Percentiles rank a stretch among this genome's conserved stretches.
Evolutionary conservation across 1,284 basidiomycete species (phyloP).

Genomic region (Malassezia psittaci): DNA sequence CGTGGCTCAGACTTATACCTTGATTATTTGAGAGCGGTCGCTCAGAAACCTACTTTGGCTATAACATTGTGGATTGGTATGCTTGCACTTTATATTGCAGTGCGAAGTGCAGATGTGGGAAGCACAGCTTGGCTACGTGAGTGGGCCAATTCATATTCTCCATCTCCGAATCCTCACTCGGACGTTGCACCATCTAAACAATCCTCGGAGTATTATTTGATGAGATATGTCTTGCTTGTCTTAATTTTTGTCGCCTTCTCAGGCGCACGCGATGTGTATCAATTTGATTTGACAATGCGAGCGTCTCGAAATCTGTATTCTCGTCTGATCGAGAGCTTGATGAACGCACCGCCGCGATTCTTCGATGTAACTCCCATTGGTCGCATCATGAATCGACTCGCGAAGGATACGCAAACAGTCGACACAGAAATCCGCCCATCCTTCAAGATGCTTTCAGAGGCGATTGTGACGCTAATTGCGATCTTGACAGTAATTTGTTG

Average conservation of each 20-base stretch:
- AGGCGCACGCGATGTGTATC: slow-evolving; percentile 29
- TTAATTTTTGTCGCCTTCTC: slow-evolving; percentile 31
- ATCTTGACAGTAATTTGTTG: slow-evolving; percentile 38
- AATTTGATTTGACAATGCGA: slow-evolving; percentile 33
- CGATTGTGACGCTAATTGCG: slow-evolving; percentile 18
- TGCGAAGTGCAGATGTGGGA: slow-evolving; percentile 31
- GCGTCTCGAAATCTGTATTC: slow-evolving; percentile 38
- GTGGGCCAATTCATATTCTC: slow-evolving; percentile 40
- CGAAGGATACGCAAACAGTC: slow-evolving; percentile 45
- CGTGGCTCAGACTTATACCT: slow-evolving; percentile 31
- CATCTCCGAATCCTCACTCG: slow-evolving; percentile 10
- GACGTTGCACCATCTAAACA: background rate
- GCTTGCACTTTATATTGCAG: slow-evolving; percentile 28
- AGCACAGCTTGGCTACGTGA: slow-evolving; percentile 37
- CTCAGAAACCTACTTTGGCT: background rate
- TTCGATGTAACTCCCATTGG: slow-evolving; percentile 45
- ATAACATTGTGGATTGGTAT: slow-evolving; percentile 24
- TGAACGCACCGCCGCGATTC: slow-evolving; percentile 60
- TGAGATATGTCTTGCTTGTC: slow-evolving; percentile 30
- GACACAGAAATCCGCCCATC: slow-evolving; percentile 41
- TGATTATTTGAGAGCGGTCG: slow-evolving; percentile 31
- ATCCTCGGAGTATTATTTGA: slow-evolving; percentile 31
- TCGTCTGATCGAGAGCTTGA: slow-evolving; percentile 64
- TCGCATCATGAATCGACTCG: slow-evolving; percentile 46
- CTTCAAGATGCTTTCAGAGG: slow-evolving; percentile 18